Evolutionary conservation across 148 eudicot genomes (phyloP).

Genomic region (Suaeda aralocaspica): DNA sequence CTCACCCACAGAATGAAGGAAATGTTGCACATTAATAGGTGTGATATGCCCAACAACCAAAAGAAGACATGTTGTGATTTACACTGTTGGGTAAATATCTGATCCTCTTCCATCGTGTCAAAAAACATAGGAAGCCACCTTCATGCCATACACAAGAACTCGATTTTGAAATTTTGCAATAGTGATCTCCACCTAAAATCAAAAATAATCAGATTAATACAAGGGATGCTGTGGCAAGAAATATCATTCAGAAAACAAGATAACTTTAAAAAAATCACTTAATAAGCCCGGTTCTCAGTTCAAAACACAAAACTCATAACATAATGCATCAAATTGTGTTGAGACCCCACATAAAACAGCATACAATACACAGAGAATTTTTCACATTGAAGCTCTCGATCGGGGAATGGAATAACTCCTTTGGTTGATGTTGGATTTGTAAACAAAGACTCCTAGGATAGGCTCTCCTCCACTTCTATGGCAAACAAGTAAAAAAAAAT

Average conservation of each 20-base stretch:
- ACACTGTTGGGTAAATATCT: slow-evolving; percentile 85
- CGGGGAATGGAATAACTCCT: neutral
- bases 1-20: neutral
- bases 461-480: too few relatives aligned
- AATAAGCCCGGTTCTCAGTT: neutral
- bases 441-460: too few relatives aligned
- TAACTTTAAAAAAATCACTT: neutral
- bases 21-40: neutral
- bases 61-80: neutral
- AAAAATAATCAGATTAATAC: slow-evolving; percentile 7
- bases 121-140: slow-evolving; percentile 79
- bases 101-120: slow-evolving; percentile 86
- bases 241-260: neutral
- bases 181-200: slow-evolving; percentile 60
- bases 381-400: neutral
- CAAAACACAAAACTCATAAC: neutral
- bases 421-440: too few relatives aligned
- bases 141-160: slow-evolving; percentile 79
- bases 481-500: too few relatives aligned
- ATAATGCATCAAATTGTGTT: neutral
- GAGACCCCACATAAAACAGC: neutral
- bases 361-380: neutral
- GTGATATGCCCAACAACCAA: neutral
- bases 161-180: slow-evolving; percentile 80
- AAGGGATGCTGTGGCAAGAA: neutral